Conservation (phyloP, 805 yeast species). For the Candida sonorensis region DNA sequence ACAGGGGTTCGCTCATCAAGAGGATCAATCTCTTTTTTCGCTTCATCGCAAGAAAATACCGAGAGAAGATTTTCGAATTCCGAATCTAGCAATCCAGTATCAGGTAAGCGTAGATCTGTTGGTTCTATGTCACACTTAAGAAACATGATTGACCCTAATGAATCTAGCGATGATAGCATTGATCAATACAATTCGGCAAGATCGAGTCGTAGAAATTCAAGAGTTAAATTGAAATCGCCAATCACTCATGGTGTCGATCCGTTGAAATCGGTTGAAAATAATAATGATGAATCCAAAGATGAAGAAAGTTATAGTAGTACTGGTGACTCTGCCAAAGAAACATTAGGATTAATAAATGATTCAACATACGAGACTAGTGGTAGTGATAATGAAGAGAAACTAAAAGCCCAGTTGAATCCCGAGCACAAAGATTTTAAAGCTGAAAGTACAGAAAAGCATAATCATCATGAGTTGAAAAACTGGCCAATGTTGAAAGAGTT, state of each 20-base stretch:
- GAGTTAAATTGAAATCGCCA: not conserved
- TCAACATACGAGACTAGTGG: conserved; percentile 3
- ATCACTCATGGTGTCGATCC: not conserved
- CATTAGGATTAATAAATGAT: conserved; percentile 7
- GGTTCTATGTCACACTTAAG: conserved; percentile 5
- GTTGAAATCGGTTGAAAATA: not conserved
- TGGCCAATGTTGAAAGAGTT: conserved; percentile 53
- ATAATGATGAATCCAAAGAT: not conserved
- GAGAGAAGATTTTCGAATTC: no score
- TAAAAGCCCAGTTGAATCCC: no score
- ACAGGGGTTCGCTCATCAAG: conserved; percentile 1
- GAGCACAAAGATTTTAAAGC: no score
- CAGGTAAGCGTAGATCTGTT: conserved; percentile 3
- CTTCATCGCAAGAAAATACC: no score
- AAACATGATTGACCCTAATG: not conserved
- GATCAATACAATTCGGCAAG: not conserved
- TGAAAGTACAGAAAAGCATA: conserved; percentile 1
- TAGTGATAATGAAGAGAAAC: conserved; percentile 1
- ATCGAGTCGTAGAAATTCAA: conserved; percentile 5
- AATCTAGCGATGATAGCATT: conserved; percentile 1
- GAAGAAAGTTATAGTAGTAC: conserved; percentile 6
- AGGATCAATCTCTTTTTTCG: conserved; percentile 1
- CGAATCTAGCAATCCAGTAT: no score
- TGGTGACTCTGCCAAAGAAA: conserved; percentile 9
- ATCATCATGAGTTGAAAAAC: conserved; percentile 6